Percentiles rank a stretch among this genome's conserved stretches.
phyloP scores from a whole-genome alignment of 2,329 filamentous ascomycete genomes.

The Xylaria sp. region DNA sequence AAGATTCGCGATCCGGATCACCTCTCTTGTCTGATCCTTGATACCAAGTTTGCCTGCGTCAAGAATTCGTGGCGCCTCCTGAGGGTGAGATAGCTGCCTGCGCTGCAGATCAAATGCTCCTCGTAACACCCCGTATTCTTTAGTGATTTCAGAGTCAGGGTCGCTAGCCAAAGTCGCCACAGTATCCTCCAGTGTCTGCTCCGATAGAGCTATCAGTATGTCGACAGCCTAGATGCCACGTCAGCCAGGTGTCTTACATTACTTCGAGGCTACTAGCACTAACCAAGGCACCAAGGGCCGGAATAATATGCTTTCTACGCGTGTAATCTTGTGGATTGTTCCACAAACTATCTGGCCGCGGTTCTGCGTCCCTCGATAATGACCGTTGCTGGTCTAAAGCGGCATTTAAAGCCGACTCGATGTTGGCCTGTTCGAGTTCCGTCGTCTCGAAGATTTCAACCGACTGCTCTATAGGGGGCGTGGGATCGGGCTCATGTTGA shows the following conservation, averaged over 20 bases:
- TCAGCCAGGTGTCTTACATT: conserved; percentile 27
- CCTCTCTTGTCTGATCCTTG: conserved; percentile 36
- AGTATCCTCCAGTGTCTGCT: conserved; percentile 44
- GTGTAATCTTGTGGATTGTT: conserved; percentile 42
- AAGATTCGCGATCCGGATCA: conserved; percentile 42
- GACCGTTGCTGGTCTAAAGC: conserved; percentile 27
- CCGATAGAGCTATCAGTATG: conserved; percentile 42
- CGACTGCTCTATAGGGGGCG: neutral
- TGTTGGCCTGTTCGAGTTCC: conserved; percentile 30
- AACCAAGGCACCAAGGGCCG: conserved; percentile 40
- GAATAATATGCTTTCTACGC: conserved; percentile 42
- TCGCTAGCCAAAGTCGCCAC: conserved; percentile 40
- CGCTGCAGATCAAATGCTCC: conserved; percentile 39
- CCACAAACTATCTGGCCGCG: conserved; percentile 40
- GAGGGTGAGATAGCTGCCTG: conserved; percentile 32
- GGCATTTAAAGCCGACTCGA: conserved; percentile 29
- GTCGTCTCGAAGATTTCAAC: conserved; percentile 28
- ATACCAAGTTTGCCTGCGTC: conserved; percentile 38
- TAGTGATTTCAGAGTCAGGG: conserved; percentile 38
- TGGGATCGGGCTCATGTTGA: neutral
- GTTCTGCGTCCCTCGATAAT: conserved; percentile 31
- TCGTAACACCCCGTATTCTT: conserved; percentile 40
- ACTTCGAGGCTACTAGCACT: conserved; percentile 20
- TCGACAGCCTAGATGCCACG: conserved; percentile 38
- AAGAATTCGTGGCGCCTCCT: conserved; percentile 33